Evolutionary conservation across 129 eudicot genomes (phyloP), one percentile per base, ranked within the genome.

Genomic region (Lactuca saligna): DNA sequence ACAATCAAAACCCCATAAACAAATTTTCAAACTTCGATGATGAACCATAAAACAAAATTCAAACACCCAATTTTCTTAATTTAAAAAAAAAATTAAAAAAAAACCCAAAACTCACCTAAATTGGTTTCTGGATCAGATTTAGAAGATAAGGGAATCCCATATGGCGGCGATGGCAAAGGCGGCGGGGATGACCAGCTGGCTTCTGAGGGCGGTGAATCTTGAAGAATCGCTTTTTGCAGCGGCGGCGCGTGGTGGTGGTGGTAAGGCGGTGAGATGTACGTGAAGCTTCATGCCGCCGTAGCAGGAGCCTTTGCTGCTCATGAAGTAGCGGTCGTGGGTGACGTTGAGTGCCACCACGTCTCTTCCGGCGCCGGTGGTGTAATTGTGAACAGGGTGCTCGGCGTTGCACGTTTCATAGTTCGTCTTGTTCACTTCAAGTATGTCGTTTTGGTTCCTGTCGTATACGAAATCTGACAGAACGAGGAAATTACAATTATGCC

Each of bases 301-400:
- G 79, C 98, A 88, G 55, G 78, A 80, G 0, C 98, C 98, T 6
- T 86, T 86, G 76, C 98, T 88, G 10, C 98, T 91, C 2, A 88
- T 79, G 79, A 91, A 86, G 72, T 91, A 91, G 73, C 77, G 82
- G 60, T 77, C 82, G n/a, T 72, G 81, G 53, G 95, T 88, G 61
- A 75, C 81, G 17, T 91, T 91, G 72, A 91, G 89, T 11, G 76
- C 82, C 50, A 88, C 96, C 33, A 91, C 89, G 8, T 91, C 98
- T 66, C 98, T 68, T 72, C 98, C 98, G 13, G 91, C 96, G 16
- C 98, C 96, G 2, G 88, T 84, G 0, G 96, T 91, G 81, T 82
- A 91, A 14, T 88, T 88, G 88, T 80, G 89, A 41, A 91, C 4
- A 0, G 94, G 94, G 57, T 88, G 84, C 41, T 91, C 96, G 3